Percentiles rank a stretch among this genome's conserved stretches.
Evolutionary conservation across 1,284 basidiomycete species (phyloP).

Genomic region (Cutaneotrichosporon mucoides): DNA sequence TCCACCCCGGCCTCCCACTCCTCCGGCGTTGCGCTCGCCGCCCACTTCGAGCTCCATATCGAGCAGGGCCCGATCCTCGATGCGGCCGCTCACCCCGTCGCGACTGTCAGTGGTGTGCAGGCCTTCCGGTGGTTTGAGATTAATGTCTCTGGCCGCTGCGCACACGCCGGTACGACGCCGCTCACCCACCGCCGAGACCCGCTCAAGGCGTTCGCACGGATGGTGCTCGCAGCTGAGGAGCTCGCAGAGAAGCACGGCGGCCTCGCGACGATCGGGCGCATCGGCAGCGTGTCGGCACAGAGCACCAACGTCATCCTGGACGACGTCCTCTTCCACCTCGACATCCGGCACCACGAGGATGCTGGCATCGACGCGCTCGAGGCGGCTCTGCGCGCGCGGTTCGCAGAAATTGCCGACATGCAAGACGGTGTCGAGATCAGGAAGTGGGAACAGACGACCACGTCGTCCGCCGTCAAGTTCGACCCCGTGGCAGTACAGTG

Average conservation of each 20-base stretch:
- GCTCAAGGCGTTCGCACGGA: conserved; percentile 13
- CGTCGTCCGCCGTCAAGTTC: conserved; percentile 7
- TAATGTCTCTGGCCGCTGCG: conserved; percentile 20
- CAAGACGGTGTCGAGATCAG: conserved; percentile 3
- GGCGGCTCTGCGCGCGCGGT: conserved; percentile 4
- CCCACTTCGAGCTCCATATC: conserved; percentile 39
- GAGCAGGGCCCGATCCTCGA: conserved; percentile 36
- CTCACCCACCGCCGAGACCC: conserved; percentile 23
- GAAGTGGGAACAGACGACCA: conserved; percentile 4
- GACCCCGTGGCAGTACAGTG: conserved; percentile 5
- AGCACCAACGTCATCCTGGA: conserved; percentile 25
- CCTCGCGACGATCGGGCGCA: conserved; percentile 21
- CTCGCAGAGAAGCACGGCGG: conserved; percentile 16
- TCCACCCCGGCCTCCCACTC: background rate
- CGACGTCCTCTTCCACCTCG: conserved; percentile 23
- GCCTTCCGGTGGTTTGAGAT: conserved; percentile 28
- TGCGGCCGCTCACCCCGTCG: conserved; percentile 11
- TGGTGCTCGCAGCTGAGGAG: conserved; percentile 16
- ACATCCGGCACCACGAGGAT: conserved; percentile 22
- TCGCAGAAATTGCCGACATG: background rate
- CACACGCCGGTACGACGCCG: conserved; percentile 32
- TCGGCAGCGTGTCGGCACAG: conserved; percentile 8
- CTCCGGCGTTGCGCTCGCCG: conserved; percentile 17
- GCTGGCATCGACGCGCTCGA: conserved; percentile 16
- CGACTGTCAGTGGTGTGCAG: conserved; percentile 28